Evolutionary conservation across 1,284 basidiomycete species (phyloP).

Genomic region (Puccinia coronata): DNA sequence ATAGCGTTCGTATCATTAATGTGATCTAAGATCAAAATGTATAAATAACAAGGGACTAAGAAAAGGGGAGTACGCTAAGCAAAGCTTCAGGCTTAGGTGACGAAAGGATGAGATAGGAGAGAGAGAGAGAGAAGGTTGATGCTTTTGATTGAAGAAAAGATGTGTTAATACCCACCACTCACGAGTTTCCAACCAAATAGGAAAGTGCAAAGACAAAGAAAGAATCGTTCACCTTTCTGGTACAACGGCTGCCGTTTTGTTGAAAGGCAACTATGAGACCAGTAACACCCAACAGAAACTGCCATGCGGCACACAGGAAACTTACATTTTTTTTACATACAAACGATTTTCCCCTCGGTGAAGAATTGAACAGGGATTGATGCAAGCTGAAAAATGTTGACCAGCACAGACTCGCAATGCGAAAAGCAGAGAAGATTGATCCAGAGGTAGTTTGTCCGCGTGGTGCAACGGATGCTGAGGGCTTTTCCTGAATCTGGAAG

Average conservation of each 20-base stretch:
- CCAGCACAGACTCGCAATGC: conserved; percentile 14
- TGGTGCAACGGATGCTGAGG: neutral
- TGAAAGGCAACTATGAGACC: conserved; percentile 5
- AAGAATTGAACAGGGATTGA: conserved; percentile 30
- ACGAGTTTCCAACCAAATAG: conserved; percentile 27
- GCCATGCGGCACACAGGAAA: conserved; percentile 22
- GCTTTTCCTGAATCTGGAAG: conserved; percentile 23
- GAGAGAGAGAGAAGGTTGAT: neutral
- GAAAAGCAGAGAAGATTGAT: conserved; percentile 26
- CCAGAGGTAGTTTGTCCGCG: conserved; percentile 4
- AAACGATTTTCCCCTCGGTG: conserved; percentile 27
- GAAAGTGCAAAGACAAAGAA: conserved; percentile 33
- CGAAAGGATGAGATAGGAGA: conserved; percentile 4
- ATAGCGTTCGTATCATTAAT: neutral
- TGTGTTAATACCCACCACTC: neutral
- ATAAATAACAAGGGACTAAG: neutral
- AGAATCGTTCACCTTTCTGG: conserved; percentile 22
- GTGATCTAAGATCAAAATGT: neutral
- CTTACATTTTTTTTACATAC: conserved; percentile 24
- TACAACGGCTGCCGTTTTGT: neutral
- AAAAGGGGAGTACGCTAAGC: neutral
- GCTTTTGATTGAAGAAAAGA: neutral
- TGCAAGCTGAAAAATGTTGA: conserved; percentile 21
- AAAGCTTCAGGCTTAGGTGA: conserved; percentile 12
- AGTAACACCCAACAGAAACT: neutral